Evolutionary conservation across 768 basidiomycete species (phyloP), one percentile per base, ranked within the genome.

Genomic region (Mycena vulgaris): DNA sequence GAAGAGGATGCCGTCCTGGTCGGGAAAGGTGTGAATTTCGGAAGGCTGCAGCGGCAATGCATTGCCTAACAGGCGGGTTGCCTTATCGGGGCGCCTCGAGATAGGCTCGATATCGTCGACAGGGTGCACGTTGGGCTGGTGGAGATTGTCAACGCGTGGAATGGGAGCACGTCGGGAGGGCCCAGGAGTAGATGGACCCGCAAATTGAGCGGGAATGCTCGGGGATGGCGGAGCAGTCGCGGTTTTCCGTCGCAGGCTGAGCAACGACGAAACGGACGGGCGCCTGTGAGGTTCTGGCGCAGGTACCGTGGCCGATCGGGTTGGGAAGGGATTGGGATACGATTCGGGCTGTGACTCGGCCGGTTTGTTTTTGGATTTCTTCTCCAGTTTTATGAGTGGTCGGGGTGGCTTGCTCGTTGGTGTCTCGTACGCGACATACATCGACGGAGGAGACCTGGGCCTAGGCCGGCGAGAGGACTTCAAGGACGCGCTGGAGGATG

Each of bases 351-450:
- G 19, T 33, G 49, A 14, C 52, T 40, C 30, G 16, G 33, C 13
- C 30, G 49, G 19, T 33, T 63, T 64, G 17, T 6, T n/a, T 58
- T 72, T 72, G 23, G 19, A 3, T 33, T 70, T 72, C 33, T 72
- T 72, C 27, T 72, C 67, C 31, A 72, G 63, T 56, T 72, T 72
- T 10, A 72, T 39, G 3, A 72, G 58, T 0, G 71, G 71, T 55
- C 69, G 69, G 0, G 71, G 71, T 17, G 67, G 14, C 31, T 72
- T 72, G 21, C 53, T 53, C 2, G 23, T 13, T 0, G 31, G 2
- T 17, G 45, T 45, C 13, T 72, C 71, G 40, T 62, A 72, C 28
- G 71, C 59, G 10, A 72, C 63, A 52, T 72, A 72, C 71, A 72
- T 61, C 28, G 71, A 72, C n/a, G 67, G 63, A 35, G 71, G 71